phyloP scores from a whole-genome alignment of 1,139 yeast genomes.

The Spathaspora sp. region DNA sequence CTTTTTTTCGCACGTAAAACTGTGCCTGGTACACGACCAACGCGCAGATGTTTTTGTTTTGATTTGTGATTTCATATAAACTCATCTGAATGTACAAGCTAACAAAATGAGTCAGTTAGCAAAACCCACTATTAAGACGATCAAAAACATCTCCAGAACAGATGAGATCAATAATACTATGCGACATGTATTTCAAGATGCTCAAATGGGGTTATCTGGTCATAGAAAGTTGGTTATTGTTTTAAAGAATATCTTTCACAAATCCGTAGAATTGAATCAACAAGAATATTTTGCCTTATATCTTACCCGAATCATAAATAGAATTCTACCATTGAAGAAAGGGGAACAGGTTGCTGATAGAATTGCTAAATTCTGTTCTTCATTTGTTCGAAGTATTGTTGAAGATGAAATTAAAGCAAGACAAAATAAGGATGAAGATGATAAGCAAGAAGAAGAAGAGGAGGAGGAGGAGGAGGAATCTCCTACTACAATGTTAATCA shows the following conservation, averaged over 20 bases:
- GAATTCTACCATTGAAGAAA: slow-evolving; percentile 66
- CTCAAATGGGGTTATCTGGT: slow-evolving; percentile 70
- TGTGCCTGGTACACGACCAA: background rate
- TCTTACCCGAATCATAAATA: slow-evolving; percentile 62
- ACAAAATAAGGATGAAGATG: slow-evolving; percentile 20
- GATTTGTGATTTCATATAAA: background rate
- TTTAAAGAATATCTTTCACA: slow-evolving; percentile 56
- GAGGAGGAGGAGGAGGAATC: slow-evolving; percentile 33
- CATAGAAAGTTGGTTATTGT: slow-evolving; percentile 74
- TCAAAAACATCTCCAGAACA: slow-evolving; percentile 22
- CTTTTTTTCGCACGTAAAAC: background rate
- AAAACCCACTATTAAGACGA: slow-evolving; percentile 20
- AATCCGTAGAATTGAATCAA: slow-evolving; percentile 51
- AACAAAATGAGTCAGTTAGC: background rate
- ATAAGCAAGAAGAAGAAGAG: slow-evolving; percentile 24
- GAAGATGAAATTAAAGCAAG: slow-evolving; percentile 29
- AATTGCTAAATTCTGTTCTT: slow-evolving; percentile 69
- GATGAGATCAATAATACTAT: slow-evolving; percentile 44
- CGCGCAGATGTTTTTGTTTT: slow-evolving; percentile 1
- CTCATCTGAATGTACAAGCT: background rate
- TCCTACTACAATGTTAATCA: slow-evolving; percentile 52
- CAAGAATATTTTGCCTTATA: slow-evolving; percentile 59
- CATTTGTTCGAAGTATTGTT: slow-evolving; percentile 55
- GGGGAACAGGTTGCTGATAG: slow-evolving; percentile 76
- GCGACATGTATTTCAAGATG: slow-evolving; percentile 76